Evolutionary conservation across 1,139 yeast species (phyloP).

Genomic region (Keqinozyma sinolaborantium): DNA sequence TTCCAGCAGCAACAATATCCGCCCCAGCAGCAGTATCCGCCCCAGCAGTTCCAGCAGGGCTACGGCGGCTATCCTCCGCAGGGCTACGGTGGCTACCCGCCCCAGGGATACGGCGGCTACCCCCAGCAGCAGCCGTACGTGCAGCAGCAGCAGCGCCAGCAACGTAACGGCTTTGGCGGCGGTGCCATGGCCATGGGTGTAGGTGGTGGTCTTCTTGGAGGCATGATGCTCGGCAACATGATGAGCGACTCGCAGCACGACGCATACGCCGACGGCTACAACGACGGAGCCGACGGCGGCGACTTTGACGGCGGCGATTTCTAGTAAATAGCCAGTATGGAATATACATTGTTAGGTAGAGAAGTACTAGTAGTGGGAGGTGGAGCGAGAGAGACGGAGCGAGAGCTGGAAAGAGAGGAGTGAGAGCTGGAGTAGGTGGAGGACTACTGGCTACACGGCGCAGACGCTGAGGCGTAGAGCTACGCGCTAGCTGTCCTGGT

Average conservation of each 20-base stretch:
- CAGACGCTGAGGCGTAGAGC: too few species aligned
- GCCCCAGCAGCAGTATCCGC: conserved; percentile 9
- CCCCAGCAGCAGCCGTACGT: conserved; percentile 15
- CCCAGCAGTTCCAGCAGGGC: conserved; percentile 15
- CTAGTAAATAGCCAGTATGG: too few species aligned
- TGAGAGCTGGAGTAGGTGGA: too few species aligned
- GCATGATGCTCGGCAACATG: conserved; percentile 53
- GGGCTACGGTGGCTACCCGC: conserved; percentile 18
- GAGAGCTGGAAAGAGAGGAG: too few species aligned
- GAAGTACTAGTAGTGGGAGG: too few species aligned
- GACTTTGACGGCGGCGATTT: conserved; percentile 21
- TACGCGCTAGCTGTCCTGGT: too few species aligned
- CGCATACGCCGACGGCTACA: conserved; percentile 29
- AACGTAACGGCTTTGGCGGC: conserved; percentile 13
- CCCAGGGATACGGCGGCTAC: conserved; percentile 18
- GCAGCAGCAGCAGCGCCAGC: conserved; percentile 16
- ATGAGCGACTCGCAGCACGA: conserved; percentile 29
- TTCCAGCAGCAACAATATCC: conserved; percentile 5
- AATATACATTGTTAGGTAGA: too few species aligned
- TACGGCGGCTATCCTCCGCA: conserved; percentile 19
- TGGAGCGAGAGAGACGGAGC: not conserved
- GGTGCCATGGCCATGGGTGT: conserved; percentile 61
- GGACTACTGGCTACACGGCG: too few species aligned
- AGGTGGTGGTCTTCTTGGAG: conserved; percentile 81
- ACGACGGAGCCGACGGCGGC: conserved; percentile 21